Evolutionary conservation across 768 basidiomycete species (phyloP), one percentile per base, ranked within the genome.

Genomic region (Lentinula boryana): DNA sequence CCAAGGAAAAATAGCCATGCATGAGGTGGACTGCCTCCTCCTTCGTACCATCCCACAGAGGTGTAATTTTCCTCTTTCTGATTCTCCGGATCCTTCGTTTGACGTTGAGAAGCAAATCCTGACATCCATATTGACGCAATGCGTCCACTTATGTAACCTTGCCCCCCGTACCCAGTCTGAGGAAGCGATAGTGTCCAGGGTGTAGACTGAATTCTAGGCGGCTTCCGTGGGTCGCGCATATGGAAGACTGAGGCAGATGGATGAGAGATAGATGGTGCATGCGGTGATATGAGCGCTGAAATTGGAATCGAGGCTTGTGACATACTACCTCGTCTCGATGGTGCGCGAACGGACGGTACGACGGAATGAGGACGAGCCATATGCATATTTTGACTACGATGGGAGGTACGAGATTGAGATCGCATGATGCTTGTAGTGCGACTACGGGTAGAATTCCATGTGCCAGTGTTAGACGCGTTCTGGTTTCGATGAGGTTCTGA

Each of bases 301-400:
- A 93, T 82, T 2, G 90, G 90, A 21, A 93, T 87, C n/a, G 89
- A 91, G 12, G 79, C 76, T 68, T 86, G 84, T 2, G 89, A 88
- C 61, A 86, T 73, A 67, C 85, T 88, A 46, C 77, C 80, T 55
- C 79, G 78, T 16, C 48, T 51, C 3, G 78, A 80, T 61, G 77
- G 68, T 7, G 74, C 72, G 53, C 74, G 74, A 49, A 66, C 65
- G 64, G 15, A 67, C 61, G 54, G 61, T 67, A 32, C 48, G 31
- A 62, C 52, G 53, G 62, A 62, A 18, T 64, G 15, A 48, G 75
- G 73, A 67, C 59, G 72, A 70, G 70, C 63, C 63, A 38, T 67
- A 32, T 68, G 58, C 64, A 68, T 13, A 32, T 52, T 51, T 41
- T 60, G 58, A 40, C 58, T 60, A 4, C 35, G 48, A 62, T 69